Conservation (phyloP, 2,329 filamentous ascomycete species). For the Cladosporium sp. region DNA sequence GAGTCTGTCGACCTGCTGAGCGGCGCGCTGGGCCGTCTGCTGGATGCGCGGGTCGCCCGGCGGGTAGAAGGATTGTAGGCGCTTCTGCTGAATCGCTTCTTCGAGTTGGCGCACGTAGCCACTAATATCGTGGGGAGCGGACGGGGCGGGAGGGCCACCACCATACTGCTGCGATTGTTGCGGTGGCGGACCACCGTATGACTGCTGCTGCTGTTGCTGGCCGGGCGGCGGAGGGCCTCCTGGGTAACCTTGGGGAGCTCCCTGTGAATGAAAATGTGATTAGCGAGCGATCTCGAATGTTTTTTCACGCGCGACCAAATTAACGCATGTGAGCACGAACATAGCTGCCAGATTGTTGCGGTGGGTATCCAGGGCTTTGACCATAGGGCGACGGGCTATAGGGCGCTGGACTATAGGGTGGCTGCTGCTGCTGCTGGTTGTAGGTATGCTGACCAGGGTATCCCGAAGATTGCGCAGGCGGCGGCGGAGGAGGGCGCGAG, state of each 20-base stretch:
- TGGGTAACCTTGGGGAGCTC: slow-evolving; percentile 20
- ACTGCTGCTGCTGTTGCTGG: slow-evolving; percentile 34
- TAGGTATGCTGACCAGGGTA: slow-evolving; percentile 18
- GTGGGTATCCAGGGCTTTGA: slow-evolving; percentile 26
- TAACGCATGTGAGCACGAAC: slow-evolving; percentile 24
- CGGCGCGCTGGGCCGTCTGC: slow-evolving; percentile 48
- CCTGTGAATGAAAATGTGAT: slow-evolving; percentile 17
- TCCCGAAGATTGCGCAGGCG: slow-evolving; percentile 11
- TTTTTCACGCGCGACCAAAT: neutral
- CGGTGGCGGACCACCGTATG: slow-evolving; percentile 24
- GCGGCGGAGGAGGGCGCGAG: slow-evolving; percentile 28
- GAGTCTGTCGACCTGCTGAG: slow-evolving; percentile 50
- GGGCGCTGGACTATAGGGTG: slow-evolving; percentile 17
- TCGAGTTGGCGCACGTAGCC: slow-evolving; percentile 56
- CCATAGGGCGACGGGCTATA: slow-evolving; percentile 27
- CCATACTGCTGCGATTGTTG: slow-evolving; percentile 22
- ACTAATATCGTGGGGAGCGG: slow-evolving; percentile 45
- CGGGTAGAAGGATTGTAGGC: slow-evolving; percentile 56
- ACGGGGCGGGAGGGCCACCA: slow-evolving; percentile 27
- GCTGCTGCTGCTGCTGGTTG: slow-evolving; percentile 17
- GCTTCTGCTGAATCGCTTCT: slow-evolving; percentile 56
- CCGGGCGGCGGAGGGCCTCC: slow-evolving; percentile 27
- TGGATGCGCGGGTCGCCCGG: slow-evolving; percentile 44
- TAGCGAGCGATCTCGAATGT: slow-evolving; percentile 3
- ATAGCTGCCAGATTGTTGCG: slow-evolving; percentile 28